Base-by-base conservation (phyloP, 2,329 filamentous ascomycete species). In the Hirsutella minnesotensis region DNA sequence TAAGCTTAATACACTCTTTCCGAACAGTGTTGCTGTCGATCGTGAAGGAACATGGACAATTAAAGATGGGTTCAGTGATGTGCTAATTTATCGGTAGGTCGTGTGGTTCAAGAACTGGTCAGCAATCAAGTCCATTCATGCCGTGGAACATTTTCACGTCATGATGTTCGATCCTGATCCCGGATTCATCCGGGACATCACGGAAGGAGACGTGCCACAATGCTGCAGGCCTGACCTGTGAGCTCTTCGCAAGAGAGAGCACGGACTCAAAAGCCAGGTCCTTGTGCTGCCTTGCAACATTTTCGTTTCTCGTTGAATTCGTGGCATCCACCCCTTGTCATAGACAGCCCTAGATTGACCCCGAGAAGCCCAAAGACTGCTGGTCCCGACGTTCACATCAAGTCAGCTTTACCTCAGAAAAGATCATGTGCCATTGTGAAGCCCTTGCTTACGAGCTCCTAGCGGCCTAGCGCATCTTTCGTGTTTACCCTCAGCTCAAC, bases 71-170 rank as follows among this genome's bases (percentile, higher is more conserved):
- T n/a, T n/a, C n/a, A n/a, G 33, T 5, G 33, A n/a, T 35, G n/a
- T 27, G 24, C 24, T 27, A 35, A 35, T 31, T 29, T 27, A 15
- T 16, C 4, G 19, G n/a, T 33, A 66, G 60, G 55, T 67, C 19
- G 49, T 61, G 42, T 61, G 57, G 58, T 76, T 84, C 43, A 65
- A 85, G 67, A 96, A 96, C 56, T 95, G 88, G 87, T 75, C 70
- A 42, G 77, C 74, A 15, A 66, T 95, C 51, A 95, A 95, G 67
- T 92, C 83, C 20, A 77, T 96, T 22, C 78, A 87, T 53, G 79
- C 84, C 1, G 77, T 96, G 10, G 89, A 95, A 68, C 90, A 96
- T 60, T 92, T 96, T 56, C 90, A 96, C 61, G 82, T 95, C 56
- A 88, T 95, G 87, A 68, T 95, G 42, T 84, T 81, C 59, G 72